Evolutionary conservation across 2,329 filamentous ascomycete genomes (phyloP), one percentile per base, ranked within the genome.

Genomic region (Leptodontidium sp.): DNA sequence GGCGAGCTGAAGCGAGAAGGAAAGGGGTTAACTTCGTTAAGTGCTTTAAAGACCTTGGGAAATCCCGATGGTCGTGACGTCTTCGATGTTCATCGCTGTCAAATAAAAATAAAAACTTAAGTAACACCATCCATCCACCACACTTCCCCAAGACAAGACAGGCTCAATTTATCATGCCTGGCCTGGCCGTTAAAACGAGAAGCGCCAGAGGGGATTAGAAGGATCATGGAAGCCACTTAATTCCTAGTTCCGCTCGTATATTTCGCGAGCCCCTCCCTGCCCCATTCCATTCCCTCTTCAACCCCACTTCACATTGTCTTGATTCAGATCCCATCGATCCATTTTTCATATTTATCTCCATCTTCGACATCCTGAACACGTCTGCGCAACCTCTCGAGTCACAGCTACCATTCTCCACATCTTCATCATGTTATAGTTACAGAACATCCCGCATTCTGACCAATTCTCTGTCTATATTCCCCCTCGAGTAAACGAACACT

Each of bases 361-460:
- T 35, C 59, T 38, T 9, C 38, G 9, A 35, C 14, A 32, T 62
- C n/a, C 21, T 43, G 49, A 29, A 29, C 11, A 64, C 15, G 29
- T 29, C 40, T 17, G 40, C 59, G 38, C 59, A 49, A 61, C 50
- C 12, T 17, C 3, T 50, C 65, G 50, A 57, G 45, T 47, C 29
- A 35, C 58, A 62, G 26, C 24, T 17, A 32, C 49, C 35, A 57
- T 29, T 21, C n/a, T n/a, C 57, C 24, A n/a, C 21, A 12, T 47
- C 38, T 55, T 24, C 64, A 61, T 61, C 32, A 61, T 66, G 64
- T 43, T 66, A 8, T 66, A 66, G 64, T 45, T 61, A 43, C 64
- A 59, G 52, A 17, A 12, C 2, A 11, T 35, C 26, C 9, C 38
- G 52, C 14, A 55, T 50, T 29, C 8, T 12, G 11, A 6, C 38